These are phyloP conservation scores for Leccinum ochraceum DNA, from an alignment of 768 basidiomycete genomes.

Conservation along the genomic window DNA sequence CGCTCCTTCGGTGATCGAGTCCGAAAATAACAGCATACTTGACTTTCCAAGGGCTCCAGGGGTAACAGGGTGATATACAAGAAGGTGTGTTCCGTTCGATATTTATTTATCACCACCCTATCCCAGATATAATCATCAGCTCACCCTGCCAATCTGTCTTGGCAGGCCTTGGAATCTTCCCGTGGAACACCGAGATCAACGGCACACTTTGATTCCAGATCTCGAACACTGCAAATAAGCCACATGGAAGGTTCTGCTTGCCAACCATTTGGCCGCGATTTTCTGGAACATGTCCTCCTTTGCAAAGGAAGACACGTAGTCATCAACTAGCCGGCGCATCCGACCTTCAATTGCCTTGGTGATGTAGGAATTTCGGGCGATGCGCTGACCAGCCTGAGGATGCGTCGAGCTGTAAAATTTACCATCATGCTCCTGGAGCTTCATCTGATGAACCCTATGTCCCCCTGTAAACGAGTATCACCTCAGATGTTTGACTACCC, in stretches of 20 bases:
- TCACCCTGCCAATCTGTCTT: not conserved
- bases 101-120: not conserved
- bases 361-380: too few relatives aligned
- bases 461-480: not conserved
- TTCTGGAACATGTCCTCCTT: constrained; percentile 1
- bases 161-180: constrained; percentile 4
- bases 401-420: not conserved
- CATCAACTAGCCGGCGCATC: too few relatives aligned
- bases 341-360: not conserved
- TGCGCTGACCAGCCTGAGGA: not conserved
- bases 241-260: not conserved
- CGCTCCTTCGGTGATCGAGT: not conserved
- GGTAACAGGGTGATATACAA: not conserved
- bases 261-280: too few relatives aligned
- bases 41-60: not conserved
- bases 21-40: not conserved
- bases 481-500: not conserved
- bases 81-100: not conserved
- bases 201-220: not conserved
- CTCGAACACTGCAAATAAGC: not conserved
- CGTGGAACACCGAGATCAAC: not conserved
- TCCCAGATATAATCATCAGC: not conserved
- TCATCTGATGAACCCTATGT: not conserved
- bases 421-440: not conserved
- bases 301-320: not conserved